A percentile compares a stretch with the other conserved stretches of the same genome.
Evolutionary conservation across 495 filamentous ascomycete genomes (phyloP).

Genomic region (Bacidia rubella): DNA sequence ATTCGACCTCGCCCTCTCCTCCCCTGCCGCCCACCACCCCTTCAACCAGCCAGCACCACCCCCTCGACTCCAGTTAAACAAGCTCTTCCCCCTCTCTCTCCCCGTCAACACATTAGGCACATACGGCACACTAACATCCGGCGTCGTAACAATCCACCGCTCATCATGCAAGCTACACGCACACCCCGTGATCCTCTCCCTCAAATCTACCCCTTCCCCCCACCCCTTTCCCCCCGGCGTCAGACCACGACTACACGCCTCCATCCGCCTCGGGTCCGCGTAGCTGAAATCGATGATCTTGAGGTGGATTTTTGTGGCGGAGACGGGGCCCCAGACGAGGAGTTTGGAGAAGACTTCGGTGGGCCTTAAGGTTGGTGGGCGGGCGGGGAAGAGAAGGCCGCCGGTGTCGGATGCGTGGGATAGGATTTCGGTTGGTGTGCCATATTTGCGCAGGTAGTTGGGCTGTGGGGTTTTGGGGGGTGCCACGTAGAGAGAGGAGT

Average conservation of each 20-base stretch:
- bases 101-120: background rate
- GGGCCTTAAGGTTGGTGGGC: background rate
- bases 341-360: background rate
- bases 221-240: background rate
- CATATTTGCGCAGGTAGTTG: background rate
- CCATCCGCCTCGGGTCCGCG: conserved; percentile 2
- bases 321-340: conserved; percentile 2
- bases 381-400: background rate
- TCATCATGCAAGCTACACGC: conserved; percentile 8
- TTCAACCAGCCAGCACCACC: background rate
- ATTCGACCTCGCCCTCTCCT: background rate
- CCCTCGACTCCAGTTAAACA: background rate
- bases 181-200: background rate
- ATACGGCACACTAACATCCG: background rate
- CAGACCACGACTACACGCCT: background rate
- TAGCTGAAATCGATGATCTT: conserved; percentile 10
- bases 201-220: background rate
- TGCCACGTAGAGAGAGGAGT: background rate
- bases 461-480: background rate
- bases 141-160: background rate
- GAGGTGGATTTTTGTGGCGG: background rate
- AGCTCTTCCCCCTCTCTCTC: background rate
- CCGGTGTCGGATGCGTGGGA: background rate
- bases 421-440: background rate
- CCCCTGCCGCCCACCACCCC: background rate